phyloP scores from a whole-genome alignment of 163 green algal species.

The Smithsoniella earleae region DNA sequence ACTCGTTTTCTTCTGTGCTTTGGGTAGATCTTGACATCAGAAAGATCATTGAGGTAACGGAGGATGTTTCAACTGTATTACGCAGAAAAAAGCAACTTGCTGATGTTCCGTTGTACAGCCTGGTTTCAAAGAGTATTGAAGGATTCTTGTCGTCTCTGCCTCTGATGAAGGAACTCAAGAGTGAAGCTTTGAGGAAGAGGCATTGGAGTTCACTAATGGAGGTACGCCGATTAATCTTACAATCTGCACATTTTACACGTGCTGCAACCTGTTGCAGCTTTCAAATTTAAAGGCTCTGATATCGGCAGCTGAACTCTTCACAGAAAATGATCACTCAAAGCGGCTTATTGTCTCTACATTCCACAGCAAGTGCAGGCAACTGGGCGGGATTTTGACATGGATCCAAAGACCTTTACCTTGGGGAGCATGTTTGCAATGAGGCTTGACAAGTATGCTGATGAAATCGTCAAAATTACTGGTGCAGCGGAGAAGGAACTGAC shows the following conservation, averaged over 20 bases:
- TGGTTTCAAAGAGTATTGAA: constrained; percentile 58
- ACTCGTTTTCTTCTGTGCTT: constrained; percentile 51
- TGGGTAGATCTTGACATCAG: constrained; percentile 69
- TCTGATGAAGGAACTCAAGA: constrained; percentile 76
- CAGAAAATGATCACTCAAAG: too few species aligned
- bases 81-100: constrained; percentile 60
- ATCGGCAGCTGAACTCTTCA: too few species aligned
- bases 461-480: constrained; percentile 63
- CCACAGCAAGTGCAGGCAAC: constrained; percentile 45
- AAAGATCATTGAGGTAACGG: constrained; percentile 55
- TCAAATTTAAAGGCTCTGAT: too few species aligned
- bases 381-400: constrained; percentile 69
- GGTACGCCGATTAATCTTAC: too few species aligned
- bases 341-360: too few species aligned
- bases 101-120: constrained; percentile 52
- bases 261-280: too few species aligned
- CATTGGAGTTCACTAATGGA: constrained; percentile 70
- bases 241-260: too few species aligned
- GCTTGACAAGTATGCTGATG: constrained; percentile 56
- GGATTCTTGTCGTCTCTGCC: constrained; percentile 67
- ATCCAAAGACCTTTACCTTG: constrained; percentile 79
- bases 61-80: constrained; percentile 48
- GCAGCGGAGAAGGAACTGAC: constrained; percentile 74
- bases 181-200: constrained; percentile 56
- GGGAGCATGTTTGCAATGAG: constrained; percentile 70